A percentile compares a stretch with the other conserved stretches of the same genome.
Conservation (phyloP, 176 grass and related monocot genomes). For the Rhynchospora breviuscula region DNA sequence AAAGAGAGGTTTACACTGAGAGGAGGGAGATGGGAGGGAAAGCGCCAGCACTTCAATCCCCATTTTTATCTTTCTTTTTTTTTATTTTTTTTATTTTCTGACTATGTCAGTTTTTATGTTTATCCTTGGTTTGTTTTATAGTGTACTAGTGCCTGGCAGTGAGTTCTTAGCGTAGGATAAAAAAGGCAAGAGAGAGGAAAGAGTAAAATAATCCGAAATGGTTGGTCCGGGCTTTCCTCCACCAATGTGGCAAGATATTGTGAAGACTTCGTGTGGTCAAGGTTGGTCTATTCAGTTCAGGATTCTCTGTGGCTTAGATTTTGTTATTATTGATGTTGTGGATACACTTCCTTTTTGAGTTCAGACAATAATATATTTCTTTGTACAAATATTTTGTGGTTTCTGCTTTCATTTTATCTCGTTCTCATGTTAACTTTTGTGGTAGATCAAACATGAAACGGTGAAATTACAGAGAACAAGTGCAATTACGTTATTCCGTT, state of each 20-base stretch:
- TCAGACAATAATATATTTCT: background rate
- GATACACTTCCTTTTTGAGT: background rate
- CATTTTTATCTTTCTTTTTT: too few relatives aligned
- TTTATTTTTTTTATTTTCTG: background rate
- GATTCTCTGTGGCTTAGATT: background rate
- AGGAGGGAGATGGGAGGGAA: slow-evolving; percentile 40
- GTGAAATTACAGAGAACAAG: background rate
- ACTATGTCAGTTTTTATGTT: background rate
- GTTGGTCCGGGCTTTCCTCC: slow-evolving; percentile 21
- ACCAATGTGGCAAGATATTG: background rate
- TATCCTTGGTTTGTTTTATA: background rate
- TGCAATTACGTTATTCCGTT: background rate
- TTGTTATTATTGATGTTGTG: background rate
- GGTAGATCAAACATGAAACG: background rate
- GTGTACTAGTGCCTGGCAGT: background rate
- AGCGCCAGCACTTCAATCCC: slow-evolving; percentile 47
- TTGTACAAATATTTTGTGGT: background rate
- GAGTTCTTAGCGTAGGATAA: background rate
- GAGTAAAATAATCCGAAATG: slow-evolving; percentile 32
- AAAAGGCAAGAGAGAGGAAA: background rate
- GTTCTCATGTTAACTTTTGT: background rate
- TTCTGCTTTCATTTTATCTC: background rate
- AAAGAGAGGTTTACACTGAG: slow-evolving; percentile 27
- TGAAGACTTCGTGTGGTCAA: too few relatives aligned
- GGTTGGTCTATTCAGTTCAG: background rate